A percentile compares a stretch with the other conserved stretches of the same genome.
Conservation (phyloP, 1,284 basidiomycete genomes). For the Leccinum solheimii region DNA sequence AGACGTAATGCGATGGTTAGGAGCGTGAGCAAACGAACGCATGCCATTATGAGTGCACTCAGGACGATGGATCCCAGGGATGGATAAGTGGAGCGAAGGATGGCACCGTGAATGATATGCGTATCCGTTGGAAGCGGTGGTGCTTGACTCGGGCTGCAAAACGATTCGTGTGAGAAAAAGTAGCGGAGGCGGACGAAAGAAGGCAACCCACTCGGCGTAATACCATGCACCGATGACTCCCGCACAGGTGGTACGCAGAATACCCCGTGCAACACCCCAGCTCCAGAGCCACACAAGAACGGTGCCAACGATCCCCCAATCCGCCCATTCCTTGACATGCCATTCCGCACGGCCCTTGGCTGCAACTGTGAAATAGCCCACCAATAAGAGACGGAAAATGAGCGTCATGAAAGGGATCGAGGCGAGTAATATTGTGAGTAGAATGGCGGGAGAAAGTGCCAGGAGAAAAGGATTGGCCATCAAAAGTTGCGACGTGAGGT, state of each 20-base stretch:
- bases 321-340: conserved; percentile 78
- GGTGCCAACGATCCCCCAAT: conserved; percentile 75
- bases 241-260: conserved; percentile 76
- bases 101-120: conserved; percentile 74
- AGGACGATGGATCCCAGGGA: conserved; percentile 80
- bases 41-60: conserved; percentile 74
- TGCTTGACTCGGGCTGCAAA: conserved; percentile 47
- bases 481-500: conserved; percentile 77
- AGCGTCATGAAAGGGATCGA: conserved; percentile 87
- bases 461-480: conserved; percentile 81
- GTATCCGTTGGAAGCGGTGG: conserved; percentile 58
- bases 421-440: conserved; percentile 69
- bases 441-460: conserved; percentile 75
- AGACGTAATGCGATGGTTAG: conserved; percentile 51
- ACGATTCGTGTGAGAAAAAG: conserved; percentile 1
- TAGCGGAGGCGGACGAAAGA: not conserved
- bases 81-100: conserved; percentile 77
- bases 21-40: conserved; percentile 57
- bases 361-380: conserved; percentile 58
- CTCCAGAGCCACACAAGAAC: conserved; percentile 85
- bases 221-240: conserved; percentile 93
- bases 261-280: conserved; percentile 84
- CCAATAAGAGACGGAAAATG: conserved; percentile 77
- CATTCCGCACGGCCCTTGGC: conserved; percentile 51
- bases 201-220: conserved; percentile 67